Evolutionary conservation across 345 rosid species (phyloP), one percentile per base, ranked within the genome.

Genomic region (Salix viminalis): DNA sequence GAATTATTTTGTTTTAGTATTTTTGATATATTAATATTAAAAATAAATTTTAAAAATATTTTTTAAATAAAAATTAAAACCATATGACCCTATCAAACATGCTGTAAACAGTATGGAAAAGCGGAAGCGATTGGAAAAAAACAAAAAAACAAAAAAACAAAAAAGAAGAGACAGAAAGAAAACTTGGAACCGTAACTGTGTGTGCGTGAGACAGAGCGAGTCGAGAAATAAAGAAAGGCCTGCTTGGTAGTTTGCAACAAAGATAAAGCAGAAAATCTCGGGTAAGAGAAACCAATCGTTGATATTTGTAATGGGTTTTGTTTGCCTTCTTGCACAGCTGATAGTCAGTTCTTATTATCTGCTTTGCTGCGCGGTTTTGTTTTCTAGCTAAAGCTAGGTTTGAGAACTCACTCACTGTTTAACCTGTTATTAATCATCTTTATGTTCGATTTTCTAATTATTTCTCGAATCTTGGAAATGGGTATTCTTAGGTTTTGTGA

Each of bases 401-500:
- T 60, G 52, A 23, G 60, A 5, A 24, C 30, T n/a, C 19, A 30
- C 41, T 67, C 11, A 8, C 21, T n/a, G 23, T 0, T 58, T 23
- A 9, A 23, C 23, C 64, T 23, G 24, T 58, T 32, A 60, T 7
- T 66, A 67, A 16, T 30, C 36, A 24, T 36, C 28, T 26, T 13
- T 2, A 52, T 10, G 19, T 65, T 69, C 28, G 18, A n/a, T 30
- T 24, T 56, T 52, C 14, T 46, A 13, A 15, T 54, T 54, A 10
- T 62, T 32, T 19, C 42, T 74, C 37, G 74, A 41, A 32, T 73
- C 56, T 39, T 36, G 16, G 39, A 72, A 75, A 50, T 61, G 73
- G 79, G 41, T 71, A 36, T 60, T 71, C 23, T 9, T 14, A 24
- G 69, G 61, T 66, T 61, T 70, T 34, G 56, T 4, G 75, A 14